phyloP scores from a whole-genome alignment of 2,329 filamentous ascomycete species.

The Plenodomus lindquistii region DNA sequence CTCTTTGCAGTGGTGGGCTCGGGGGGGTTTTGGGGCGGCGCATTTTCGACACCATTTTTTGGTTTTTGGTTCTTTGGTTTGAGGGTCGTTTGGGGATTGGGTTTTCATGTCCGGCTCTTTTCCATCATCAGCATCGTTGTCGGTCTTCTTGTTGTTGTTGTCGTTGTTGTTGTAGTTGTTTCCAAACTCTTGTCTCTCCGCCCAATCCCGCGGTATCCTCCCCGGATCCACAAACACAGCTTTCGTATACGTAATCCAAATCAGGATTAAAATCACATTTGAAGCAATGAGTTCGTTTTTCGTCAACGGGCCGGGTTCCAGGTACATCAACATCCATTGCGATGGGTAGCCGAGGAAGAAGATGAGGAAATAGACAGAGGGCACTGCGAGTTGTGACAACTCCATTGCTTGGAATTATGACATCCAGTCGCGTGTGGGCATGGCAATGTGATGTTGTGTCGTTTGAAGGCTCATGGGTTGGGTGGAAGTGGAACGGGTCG shows the following conservation, averaged over 20 bases:
- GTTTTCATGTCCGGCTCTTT: too few relatives aligned
- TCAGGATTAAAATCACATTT: conserved; percentile 65
- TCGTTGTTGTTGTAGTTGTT: not conserved
- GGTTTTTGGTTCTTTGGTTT: conserved; percentile 33
- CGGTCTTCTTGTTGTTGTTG: not conserved
- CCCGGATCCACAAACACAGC: conserved; percentile 65
- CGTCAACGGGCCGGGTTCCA: conserved; percentile 63
- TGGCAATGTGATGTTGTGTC: not conserved
- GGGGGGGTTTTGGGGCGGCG: conserved; percentile 70
- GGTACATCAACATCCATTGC: conserved; percentile 67
- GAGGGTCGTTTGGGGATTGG: too few relatives aligned
- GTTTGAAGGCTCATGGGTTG: not conserved
- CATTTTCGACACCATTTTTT: conserved; percentile 76
- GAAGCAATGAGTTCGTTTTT: conserved; percentile 63
- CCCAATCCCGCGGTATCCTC: conserved; percentile 49
- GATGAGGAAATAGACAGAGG: conserved; percentile 68
- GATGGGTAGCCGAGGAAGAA: conserved; percentile 72
- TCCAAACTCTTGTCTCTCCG: conserved; percentile 10
- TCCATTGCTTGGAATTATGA: conserved; percentile 17
- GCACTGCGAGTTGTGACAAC: conserved; percentile 62
- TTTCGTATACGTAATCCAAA: conserved; percentile 72
- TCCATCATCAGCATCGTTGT: conserved; percentile 6
- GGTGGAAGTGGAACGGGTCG: not conserved
- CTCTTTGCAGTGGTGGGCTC: conserved; percentile 79
- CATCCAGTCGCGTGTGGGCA: not conserved